Evolutionary conservation across 371 early-diverging fungal genomes (phyloP), one percentile per base, ranked within the genome.

Genomic region (Actinomucor elegans): DNA sequence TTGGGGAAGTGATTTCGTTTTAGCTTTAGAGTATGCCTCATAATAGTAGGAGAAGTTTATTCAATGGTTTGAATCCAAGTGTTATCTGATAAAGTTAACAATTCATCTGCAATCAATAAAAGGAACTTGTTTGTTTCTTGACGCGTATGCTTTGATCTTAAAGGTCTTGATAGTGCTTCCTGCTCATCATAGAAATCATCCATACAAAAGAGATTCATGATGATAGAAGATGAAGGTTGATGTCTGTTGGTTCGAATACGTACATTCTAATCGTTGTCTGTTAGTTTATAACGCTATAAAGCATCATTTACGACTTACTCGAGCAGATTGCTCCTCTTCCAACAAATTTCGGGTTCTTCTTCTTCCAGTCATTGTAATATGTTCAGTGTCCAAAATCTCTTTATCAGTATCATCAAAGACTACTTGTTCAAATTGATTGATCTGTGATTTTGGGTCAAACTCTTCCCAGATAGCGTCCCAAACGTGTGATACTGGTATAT

Each of bases 1-100:
- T 11, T 92, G 88, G 85, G 90, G 88, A 1, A 85, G 86, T 31
- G 88, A 87, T 43, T 92, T 81, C 57, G 61, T 92, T 26, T 73
- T 89, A 24, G 83, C 83, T 7, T 61, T 91, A 41, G 86, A 87
- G 48, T 85, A 87, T 47, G 53, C 40, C 3, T 45, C 50, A 47
- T 10, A 21, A 28, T 12, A 43, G 11, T n/a, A n/a, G 35, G n/a
- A 34, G 35, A n/a, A n/a, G n/a, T n/a, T n/a, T n/a, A n/a, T n/a
- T n/a, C n/a, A n/a, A n/a, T n/a, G n/a, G n/a, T n/a, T n/a, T n/a
- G n/a, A n/a, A n/a, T n/a, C n/a, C n/a, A n/a, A n/a, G n/a, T n/a
- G n/a, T n/a, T n/a, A n/a, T n/a, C n/a, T n/a, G n/a, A n/a, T n/a
- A n/a, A n/a, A n/a, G n/a, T n/a, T n/a, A 40, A 15, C 1, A 48